Percentiles rank a stretch among this genome's conserved stretches.
phyloP scores from a whole-genome alignment of 2,329 filamentous ascomycete species.

The Diplodia scrobiculata region DNA sequence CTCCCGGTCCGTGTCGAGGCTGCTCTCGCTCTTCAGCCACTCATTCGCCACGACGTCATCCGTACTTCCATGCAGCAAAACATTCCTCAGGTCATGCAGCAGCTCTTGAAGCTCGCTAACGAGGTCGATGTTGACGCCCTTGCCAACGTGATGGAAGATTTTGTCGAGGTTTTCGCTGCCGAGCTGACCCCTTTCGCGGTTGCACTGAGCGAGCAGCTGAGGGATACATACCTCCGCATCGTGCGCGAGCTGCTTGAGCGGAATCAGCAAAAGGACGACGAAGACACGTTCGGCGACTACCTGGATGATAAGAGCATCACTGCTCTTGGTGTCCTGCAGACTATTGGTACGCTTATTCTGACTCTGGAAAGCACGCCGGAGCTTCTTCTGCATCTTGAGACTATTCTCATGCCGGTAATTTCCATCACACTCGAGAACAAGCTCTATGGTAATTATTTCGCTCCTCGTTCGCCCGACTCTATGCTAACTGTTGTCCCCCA shows the following conservation, averaged over 20 bases:
- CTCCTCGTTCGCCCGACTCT: not conserved
- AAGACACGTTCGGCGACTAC: conserved; percentile 84
- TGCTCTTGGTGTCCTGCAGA: conserved; percentile 91
- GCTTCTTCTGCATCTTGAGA: conserved; percentile 90
- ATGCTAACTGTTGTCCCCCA: conserved; percentile 41
- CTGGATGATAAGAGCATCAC: conserved; percentile 98
- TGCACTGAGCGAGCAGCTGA: conserved; percentile 89
- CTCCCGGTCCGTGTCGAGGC: conserved; percentile 93
- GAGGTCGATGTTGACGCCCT: conserved; percentile 97
- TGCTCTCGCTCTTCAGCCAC: conserved; percentile 86
- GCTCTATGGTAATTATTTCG: conserved; percentile 71
- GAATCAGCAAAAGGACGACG: conserved; percentile 71
- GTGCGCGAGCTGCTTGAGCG: conserved; percentile 88
- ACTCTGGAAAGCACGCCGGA: conserved; percentile 97
- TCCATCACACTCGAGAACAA: conserved; percentile 96
- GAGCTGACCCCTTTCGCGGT: conserved; percentile 97
- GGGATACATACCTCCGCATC: conserved; percentile 94
- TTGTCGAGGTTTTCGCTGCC: conserved; percentile 96
- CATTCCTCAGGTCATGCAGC: conserved; percentile 99
- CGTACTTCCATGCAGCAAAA: conserved; percentile 94
- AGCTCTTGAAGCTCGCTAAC: conserved; percentile 93
- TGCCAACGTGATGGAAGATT: conserved; percentile 99
- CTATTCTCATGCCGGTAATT: conserved; percentile 95
- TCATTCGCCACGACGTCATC: conserved; percentile 94
- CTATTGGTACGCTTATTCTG: conserved; percentile 93